Base-by-base conservation (phyloP, 1,284 basidiomycete genomes). In the Puccinia novopanici region DNA sequence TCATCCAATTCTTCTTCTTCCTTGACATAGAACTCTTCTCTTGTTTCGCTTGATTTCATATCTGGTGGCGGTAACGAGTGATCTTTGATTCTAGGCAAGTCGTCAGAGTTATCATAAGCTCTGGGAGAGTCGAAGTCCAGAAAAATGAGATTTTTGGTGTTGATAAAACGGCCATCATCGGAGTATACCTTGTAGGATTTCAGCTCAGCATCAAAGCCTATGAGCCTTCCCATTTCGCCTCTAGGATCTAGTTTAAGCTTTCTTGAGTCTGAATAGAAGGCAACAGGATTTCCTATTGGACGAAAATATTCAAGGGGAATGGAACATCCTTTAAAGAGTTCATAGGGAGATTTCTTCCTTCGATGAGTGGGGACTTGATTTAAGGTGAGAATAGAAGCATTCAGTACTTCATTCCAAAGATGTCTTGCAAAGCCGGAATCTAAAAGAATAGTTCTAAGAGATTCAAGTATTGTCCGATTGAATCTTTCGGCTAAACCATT, bases 401-500 rank as follows among this genome's bases (percentile, higher is more conserved):
- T 72, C 12, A 72, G 1, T 5, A 55, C 17, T 12, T 72, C 48
- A 17, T 30, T 40, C 48, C 45, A 54, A 1, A 34, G 27, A 54
- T 54, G 4, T 12, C 30, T 17, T 4, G 15, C 4, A 10, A 72
- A 27, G 1, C 52, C 52, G 6, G 70, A 50, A 19, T 50, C 45
- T 9, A 17, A 10, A 12, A 74, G 22, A 1, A 59, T 30, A 4
- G 50, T 19, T 45, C 30, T 27, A 2, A 40, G 2, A 13, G 50
- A 57, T 27, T 59, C 72, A 19, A 59, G 30, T n/a, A 74, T 40
- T n/a, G 54, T 74, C 10, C 34, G 24, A 37, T 74, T 74, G 54
- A 45, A 37, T 2, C 72, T 40, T n/a, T 72, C 70, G 24, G 70
- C 42, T 2, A 50, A n/a, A 2, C 22, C 45, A n/a, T 72, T 72